Conservation (phyloP, 352 stramenopile species). For the Pythium chondricola region DNA sequence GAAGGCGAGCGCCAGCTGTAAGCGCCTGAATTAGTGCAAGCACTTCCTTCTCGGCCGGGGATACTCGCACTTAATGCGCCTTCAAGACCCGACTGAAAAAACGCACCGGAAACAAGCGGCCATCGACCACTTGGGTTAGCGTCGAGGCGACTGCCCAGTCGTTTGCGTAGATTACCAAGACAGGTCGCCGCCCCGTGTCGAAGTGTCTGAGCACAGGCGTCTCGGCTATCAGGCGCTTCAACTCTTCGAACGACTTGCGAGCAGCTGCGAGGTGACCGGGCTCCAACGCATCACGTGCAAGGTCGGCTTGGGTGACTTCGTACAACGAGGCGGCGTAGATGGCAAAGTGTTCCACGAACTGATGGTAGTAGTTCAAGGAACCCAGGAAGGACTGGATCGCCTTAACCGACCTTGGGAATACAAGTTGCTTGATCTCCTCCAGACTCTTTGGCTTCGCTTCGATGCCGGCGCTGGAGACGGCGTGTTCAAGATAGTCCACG, state of each 20-base stretch:
- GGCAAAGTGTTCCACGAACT: conserved; percentile 16
- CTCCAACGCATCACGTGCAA: not conserved
- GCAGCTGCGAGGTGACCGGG: conserved; percentile 1
- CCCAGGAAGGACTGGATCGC: conserved; percentile 18
- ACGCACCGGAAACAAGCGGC: conserved; percentile 1
- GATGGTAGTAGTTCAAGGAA: conserved; percentile 16
- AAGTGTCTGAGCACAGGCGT: conserved; percentile 9
- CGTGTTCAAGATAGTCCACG: conserved; percentile 15
- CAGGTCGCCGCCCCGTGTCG: not conserved
- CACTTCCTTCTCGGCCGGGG: conserved; percentile 10
- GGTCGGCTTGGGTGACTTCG: conserved; percentile 6
- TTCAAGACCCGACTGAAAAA: conserved; percentile 18
- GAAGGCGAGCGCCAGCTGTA: not conserved
- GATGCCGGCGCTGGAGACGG: not conserved
- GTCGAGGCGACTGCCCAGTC: conserved; percentile 3
- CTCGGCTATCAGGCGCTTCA: conserved; percentile 6
- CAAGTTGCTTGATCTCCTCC: not conserved
- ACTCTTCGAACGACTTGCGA: conserved; percentile 1
- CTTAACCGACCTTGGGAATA: conserved; percentile 8
- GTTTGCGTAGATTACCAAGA: conserved; percentile 12
- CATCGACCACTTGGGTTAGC: conserved; percentile 7
- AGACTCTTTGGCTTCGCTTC: conserved; percentile 16
- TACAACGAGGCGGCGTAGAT: conserved; percentile 11
- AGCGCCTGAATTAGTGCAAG: conserved; percentile 12
- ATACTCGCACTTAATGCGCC: conserved; percentile 5